Base-by-base conservation (phyloP, 805 yeast genomes). In the Candida nonsorbophila region DNA sequence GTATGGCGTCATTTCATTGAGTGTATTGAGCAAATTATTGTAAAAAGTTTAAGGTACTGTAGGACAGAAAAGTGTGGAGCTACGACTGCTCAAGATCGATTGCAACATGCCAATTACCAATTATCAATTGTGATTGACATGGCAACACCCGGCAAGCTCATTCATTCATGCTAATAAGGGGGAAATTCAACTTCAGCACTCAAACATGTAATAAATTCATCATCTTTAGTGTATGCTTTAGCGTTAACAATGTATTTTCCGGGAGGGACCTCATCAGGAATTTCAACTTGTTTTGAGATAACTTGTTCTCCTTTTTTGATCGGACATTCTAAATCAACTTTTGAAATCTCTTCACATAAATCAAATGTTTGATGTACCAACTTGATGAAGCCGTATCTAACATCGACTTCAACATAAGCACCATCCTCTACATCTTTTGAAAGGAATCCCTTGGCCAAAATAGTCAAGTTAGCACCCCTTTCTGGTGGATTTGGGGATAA, bases 251-350 rank as follows among this genome's bases (percentile, higher is more conserved):
- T 63, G 62, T 92, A 92, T 51, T 74, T 81, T 22, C 98, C 98
- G 14, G 97, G 96, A 35, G 98, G 98, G 18, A 90, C 94, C 54
- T 86, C 92, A 10, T 69, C 66, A 11, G 98, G 98, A 33, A 92
- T 75, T 47, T 79, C 88, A 15, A 92, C 94, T 25, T 64, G 58
- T 55, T 87, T 87, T 15, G 69, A 53, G 31, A 92, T 61, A 30
- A 64, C 59, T 44, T 85, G 80, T 28, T 58, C 53, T 8, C 97
- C 98, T 40, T 74, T 63, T 28, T 64, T 52, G 23, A 92, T 58
- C 1, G 98, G 98, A 55, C 98, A 92, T 35, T 72, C 69, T 65
- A 87, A 59, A 47, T 84, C 95, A 25, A 87, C 88, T 45, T 87
- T 81, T 30, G 76, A 74, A 35, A 87, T 67, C 51, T 86, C 79